A percentile compares a stretch with the other conserved stretches of the same genome.
Evolutionary conservation across 176 grass and related monocot genomes (phyloP).

Genomic region (Cenchrus fungigraminus): DNA sequence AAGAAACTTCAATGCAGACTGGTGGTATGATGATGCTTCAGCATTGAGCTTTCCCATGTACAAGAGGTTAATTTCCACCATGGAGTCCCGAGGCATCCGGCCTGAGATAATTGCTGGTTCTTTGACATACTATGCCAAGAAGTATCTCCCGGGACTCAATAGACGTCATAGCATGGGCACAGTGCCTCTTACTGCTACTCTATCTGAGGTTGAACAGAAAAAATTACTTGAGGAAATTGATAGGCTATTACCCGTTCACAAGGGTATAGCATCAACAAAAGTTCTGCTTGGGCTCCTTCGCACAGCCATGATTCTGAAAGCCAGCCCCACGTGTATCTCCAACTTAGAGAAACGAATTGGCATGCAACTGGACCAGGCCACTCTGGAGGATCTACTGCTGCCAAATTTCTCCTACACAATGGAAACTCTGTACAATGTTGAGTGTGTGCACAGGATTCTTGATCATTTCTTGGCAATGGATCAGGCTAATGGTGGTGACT

Average conservation of each 20-base stretch:
- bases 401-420: conserved; percentile 85
- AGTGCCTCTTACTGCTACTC: conserved; percentile 37
- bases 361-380: conserved; percentile 80
- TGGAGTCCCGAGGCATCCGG: conserved; percentile 71
- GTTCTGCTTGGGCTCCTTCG: conserved; percentile 79
- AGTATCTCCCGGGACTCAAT: conserved; percentile 78
- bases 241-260: conserved; percentile 63
- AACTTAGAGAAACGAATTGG: conserved; percentile 84
- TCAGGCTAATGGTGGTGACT: conserved; percentile 55
- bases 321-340: conserved; percentile 60
- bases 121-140: conserved; percentile 74
- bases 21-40: conserved; percentile 89
- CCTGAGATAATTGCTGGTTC: conserved; percentile 80
- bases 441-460: conserved; percentile 86
- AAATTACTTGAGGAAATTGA: conserved; percentile 82
- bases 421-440: conserved; percentile 93
- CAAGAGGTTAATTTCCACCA: conserved; percentile 75
- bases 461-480: conserved; percentile 92
- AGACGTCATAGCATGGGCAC: conserved; percentile 68
- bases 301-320: conserved; percentile 80
- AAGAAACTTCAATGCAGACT: conserved; percentile 83
- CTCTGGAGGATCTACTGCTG: conserved; percentile 80
- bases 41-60: conserved; percentile 76
- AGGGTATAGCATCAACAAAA: conserved; percentile 73
- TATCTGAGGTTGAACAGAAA: conserved; percentile 79